Evolutionary conservation across 179 eudicot species (phyloP).

Genomic region (Pouteria campechiana): DNA sequence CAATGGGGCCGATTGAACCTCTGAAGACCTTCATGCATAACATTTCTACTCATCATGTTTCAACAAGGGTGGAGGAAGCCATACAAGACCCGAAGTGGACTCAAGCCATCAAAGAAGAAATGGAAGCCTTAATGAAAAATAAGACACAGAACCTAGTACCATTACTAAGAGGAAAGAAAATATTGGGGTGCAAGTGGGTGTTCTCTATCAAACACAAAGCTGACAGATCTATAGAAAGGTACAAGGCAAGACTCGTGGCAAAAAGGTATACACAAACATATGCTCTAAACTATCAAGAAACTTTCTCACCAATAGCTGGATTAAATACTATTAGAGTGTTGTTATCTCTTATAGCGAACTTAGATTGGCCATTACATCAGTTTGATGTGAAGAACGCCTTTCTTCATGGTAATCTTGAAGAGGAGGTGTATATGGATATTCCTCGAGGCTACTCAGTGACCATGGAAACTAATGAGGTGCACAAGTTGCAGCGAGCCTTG

Average conservation of each 20-base stretch:
- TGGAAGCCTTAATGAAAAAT: not conserved
- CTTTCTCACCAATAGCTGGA: not conserved
- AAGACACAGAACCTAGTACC: not conserved
- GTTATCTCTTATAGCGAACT: not conserved
- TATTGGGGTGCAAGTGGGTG: conserved; percentile 3
- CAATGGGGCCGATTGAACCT: not conserved
- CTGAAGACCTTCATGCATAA: not conserved
- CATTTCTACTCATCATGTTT: not conserved
- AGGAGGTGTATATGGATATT: too few relatives aligned
- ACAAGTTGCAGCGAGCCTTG: not conserved
- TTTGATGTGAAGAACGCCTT: too few relatives aligned
- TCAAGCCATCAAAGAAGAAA: conserved; percentile 1
- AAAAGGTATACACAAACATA: not conserved
- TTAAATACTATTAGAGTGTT: not conserved
- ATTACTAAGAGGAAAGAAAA: not conserved
- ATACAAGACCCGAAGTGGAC: not conserved
- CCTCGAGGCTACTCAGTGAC: too few relatives aligned
- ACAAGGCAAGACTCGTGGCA: not conserved
- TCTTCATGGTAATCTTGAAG: too few relatives aligned
- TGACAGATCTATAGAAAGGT: not conserved
- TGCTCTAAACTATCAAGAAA: not conserved
- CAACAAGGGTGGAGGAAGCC: conserved; percentile 1
- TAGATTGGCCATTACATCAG: not conserved
- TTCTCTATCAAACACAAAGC: conserved; percentile 1
- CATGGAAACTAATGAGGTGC: not conserved